Conservation (phyloP, 1,284 basidiomycete species). For the Albatrellus sp. region DNA sequence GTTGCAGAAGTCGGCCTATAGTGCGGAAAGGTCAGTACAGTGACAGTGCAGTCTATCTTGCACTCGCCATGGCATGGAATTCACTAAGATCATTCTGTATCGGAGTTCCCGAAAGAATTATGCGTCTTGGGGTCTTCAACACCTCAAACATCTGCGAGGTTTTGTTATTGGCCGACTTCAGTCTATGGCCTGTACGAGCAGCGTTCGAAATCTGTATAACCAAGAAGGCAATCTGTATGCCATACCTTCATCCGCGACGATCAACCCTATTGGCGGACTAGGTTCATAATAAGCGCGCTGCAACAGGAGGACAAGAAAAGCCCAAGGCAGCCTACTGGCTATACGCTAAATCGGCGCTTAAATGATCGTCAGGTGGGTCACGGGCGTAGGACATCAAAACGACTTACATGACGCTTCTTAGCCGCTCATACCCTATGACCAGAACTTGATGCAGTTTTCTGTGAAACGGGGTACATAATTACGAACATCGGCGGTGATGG, state of each 20-base stretch:
- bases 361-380: slow-evolving; percentile 2
- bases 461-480: slow-evolving; percentile 5
- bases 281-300: neutral
- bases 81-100: slow-evolving; percentile 95
- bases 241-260: slow-evolving; percentile 91
- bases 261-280: slow-evolving; percentile 82
- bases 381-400: neutral
- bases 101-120: slow-evolving; percentile 93
- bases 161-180: slow-evolving; percentile 90
- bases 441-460: slow-evolving; percentile 77
- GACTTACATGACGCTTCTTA: slow-evolving; percentile 67
- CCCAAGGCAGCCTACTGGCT: slow-evolving; percentile 38
- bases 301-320: neutral
- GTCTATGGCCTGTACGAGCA: slow-evolving; percentile 60
- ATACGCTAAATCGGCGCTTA: slow-evolving; percentile 45
- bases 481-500: neutral
- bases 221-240: neutral
- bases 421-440: slow-evolving; percentile 91
- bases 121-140: slow-evolving; percentile 60
- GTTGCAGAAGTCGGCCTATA: slow-evolving; percentile 85
- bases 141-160: slow-evolving; percentile 83
- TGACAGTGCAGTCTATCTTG: neutral
- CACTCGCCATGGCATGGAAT: slow-evolving; percentile 85
- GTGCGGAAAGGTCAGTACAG: neutral
- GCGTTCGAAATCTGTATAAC: neutral